Base-by-base conservation (phyloP, 306 rosid species). In the Trichosanthes truncata region DNA sequence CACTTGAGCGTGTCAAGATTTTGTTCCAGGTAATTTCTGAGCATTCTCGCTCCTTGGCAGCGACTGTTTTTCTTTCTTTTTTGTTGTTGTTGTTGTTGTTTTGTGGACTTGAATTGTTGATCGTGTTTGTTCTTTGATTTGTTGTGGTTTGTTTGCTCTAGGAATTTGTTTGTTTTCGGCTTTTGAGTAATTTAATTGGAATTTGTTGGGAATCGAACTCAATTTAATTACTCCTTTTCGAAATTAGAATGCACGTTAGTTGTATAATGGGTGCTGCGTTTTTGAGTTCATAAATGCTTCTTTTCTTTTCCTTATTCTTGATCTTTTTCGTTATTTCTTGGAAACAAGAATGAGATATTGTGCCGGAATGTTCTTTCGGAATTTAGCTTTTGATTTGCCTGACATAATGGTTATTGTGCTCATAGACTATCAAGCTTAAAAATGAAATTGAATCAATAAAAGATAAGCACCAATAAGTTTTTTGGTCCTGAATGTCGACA, bases 1-100 rank as follows among this genome's bases (percentile, higher is more conserved):
- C 98, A 8, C 93, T 94, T 26, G 97, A 92, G 81, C 97, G 97
- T 9, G 79, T 94, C 87, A 94, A 92, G 78, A 94, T 94, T 89
- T 88, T 94, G 86, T 91, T 92, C 78, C 98, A 94, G 97, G 97
- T 94, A 21, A 60, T 36, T 5, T 65, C 40, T 65, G 2, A 26
- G 3, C 36, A 23, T 60, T 60, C 67, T 60, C 12, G 2, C 13
- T 13, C 25, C 9, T 56, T 18, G 15, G 6, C 26, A 20, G 75
- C 6, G 45, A 33, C 14, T 49, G 0, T 7, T 21, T 13, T 33
- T 80, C 18, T 5, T n/a, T n/a, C n/a, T 55, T 52, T 15, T 26
- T 18, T 59, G 17, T 23, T 66, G n/a, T n/a, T n/a, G n/a, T 79
- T 66, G n/a, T 21, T 48, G 13, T 1, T n/a, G 7, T 51, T 46